Conservation (phyloP, 2,329 filamentous ascomycete genomes). For the Penicillium aurantiogriseum region DNA sequence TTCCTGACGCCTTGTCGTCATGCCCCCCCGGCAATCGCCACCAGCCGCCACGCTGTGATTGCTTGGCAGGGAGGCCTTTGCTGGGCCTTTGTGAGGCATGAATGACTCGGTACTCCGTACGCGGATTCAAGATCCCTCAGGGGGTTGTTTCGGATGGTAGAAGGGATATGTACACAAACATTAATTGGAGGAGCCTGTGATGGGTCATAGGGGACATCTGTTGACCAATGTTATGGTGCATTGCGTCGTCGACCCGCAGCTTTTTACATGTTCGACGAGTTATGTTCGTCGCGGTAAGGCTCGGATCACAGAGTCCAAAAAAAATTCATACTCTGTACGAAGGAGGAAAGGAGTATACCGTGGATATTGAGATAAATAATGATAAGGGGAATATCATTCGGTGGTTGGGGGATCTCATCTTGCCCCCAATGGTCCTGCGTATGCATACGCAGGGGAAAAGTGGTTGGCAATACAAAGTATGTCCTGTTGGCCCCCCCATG, state of each 20-base stretch:
- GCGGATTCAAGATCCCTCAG: neutral
- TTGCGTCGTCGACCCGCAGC: conserved; percentile 20
- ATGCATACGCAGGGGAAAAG: conserved; percentile 5
- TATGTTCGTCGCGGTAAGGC: conserved; percentile 10
- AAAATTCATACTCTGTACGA: conserved; percentile 1
- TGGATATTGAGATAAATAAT: neutral
- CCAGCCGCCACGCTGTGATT: conserved; percentile 4
- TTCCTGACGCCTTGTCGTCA: conserved; percentile 20
- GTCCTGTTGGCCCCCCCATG: neutral
- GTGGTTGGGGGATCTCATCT: neutral
- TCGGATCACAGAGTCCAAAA: conserved; percentile 7
- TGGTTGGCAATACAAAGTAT: neutral
- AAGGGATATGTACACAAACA: conserved; percentile 11
- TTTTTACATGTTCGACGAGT: conserved; percentile 19
- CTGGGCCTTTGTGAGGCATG: too few species aligned
- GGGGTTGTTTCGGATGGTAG: neutral
- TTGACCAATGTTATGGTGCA: conserved; percentile 17
- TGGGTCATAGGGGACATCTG: conserved; percentile 11
- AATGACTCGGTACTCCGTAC: neutral
- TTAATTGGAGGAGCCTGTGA: conserved; percentile 9
- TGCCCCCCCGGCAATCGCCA: conserved; percentile 11
- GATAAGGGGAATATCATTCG: neutral
- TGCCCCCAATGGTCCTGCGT: neutral
- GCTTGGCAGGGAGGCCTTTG: neutral
- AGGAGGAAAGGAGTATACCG: neutral